Percentiles rank a stretch among this genome's conserved stretches.
These are phyloP conservation scores for Thelephora ganbajun DNA, from an alignment of 768 basidiomycete species.

Conservation along the genomic window DNA sequence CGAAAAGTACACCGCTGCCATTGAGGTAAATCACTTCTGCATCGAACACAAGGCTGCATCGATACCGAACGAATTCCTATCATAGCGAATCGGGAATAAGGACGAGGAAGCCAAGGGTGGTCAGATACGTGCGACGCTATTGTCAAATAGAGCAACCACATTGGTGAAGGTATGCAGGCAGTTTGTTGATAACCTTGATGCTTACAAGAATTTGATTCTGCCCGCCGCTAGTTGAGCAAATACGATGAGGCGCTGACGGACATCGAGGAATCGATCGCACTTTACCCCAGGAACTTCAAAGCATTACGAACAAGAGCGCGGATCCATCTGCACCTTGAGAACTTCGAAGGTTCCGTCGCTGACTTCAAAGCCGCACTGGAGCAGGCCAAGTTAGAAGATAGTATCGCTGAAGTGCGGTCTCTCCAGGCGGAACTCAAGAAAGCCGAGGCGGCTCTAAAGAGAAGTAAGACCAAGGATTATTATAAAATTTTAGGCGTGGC, in stretches of 20 bases:
- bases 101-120: slow-evolving; percentile 71
- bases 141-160: slow-evolving; percentile 78
- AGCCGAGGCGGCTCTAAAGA: slow-evolving; percentile 69
- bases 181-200: background rate
- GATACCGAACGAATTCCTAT: background rate
- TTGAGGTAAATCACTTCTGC: slow-evolving; percentile 32
- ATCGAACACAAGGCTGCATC: background rate
- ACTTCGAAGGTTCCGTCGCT: slow-evolving; percentile 52
- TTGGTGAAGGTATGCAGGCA: slow-evolving; percentile 44
- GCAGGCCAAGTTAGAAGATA: slow-evolving; percentile 50
- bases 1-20: slow-evolving; percentile 53
- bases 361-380: slow-evolving; percentile 78
- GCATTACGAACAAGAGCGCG: slow-evolving; percentile 79
- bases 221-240: slow-evolving; percentile 35
- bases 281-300: slow-evolving; percentile 64
- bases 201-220: slow-evolving; percentile 1
- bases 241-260: slow-evolving; percentile 61
- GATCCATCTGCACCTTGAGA: slow-evolving; percentile 59
- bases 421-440: slow-evolving; percentile 60
- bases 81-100: slow-evolving; percentile 49
- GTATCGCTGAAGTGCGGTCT: slow-evolving; percentile 46
- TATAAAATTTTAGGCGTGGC: slow-evolving; percentile 63
- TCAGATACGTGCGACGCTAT: slow-evolving; percentile 62
- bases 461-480: slow-evolving; percentile 85
- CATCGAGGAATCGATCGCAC: slow-evolving; percentile 48